A percentile compares a stretch with the other conserved stretches of the same genome.
Evolutionary conservation across 2,329 filamentous ascomycete species (phyloP).

Genomic region (Sarocladium kiliense): DNA sequence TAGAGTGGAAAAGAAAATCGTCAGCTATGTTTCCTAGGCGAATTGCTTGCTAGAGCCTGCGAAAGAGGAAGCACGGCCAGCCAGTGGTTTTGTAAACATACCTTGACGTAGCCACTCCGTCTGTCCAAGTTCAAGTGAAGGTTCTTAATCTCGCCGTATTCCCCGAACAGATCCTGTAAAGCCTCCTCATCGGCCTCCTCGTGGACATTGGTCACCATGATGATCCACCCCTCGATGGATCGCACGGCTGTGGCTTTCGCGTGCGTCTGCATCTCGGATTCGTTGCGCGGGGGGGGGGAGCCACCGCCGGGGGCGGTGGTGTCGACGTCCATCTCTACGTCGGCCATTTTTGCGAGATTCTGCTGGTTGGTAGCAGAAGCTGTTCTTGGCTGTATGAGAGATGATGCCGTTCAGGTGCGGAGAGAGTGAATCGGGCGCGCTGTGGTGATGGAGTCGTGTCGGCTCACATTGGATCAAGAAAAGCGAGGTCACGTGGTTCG

Average conservation of each 20-base stretch:
- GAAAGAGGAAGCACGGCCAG: too few relatives aligned
- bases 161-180: slow-evolving; percentile 73
- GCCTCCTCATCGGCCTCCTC: slow-evolving; percentile 84
- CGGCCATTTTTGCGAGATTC: slow-evolving; percentile 49
- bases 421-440: neutral
- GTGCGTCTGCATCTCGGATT: slow-evolving; percentile 65
- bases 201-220: slow-evolving; percentile 81
- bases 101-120: slow-evolving; percentile 83
- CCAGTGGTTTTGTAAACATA: too few relatives aligned
- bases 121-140: slow-evolving; percentile 78
- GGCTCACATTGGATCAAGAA: too few relatives aligned
- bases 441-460: too few relatives aligned
- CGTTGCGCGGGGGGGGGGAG: slow-evolving; percentile 34
- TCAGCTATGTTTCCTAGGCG: neutral
- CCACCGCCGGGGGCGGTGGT: slow-evolving; percentile 29
- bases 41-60: too few relatives aligned
- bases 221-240: slow-evolving; percentile 85
- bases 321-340: slow-evolving; percentile 57
- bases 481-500: slow-evolving; percentile 1
- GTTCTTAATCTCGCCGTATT: slow-evolving; percentile 85
- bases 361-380: neutral
- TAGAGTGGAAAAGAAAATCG: slow-evolving; percentile 25
- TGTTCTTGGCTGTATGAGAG: neutral
- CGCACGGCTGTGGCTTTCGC: slow-evolving; percentile 74
- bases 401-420: neutral